Base-by-base conservation (phyloP, 1,284 basidiomycete species). In the Earliella scabrosa region DNA sequence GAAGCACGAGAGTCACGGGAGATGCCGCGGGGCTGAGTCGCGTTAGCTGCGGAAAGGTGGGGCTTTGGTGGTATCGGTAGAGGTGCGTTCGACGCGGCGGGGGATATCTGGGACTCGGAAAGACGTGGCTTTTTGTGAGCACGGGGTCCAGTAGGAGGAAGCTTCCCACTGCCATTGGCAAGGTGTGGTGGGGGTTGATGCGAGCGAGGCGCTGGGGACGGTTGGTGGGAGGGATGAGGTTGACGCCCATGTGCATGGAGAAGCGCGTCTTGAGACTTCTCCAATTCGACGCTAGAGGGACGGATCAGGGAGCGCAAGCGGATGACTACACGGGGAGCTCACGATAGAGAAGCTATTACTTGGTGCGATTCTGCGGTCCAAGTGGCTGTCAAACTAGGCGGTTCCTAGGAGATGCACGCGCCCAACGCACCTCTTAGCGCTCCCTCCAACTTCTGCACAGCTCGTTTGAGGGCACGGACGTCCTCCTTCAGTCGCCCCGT, bases 401-500 rank as follows among this genome's bases (percentile, higher is more conserved):
- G 11, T 31, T 34, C 35, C 34, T 39, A 41, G 48, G 46, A 35
- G 41, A 24, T 41, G 48, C 34, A 61, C 54, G 55, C 63, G 56
- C 54, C 40, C 41, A 40, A 68, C 79, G 58, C 67, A 92, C 90
- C 90, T 82, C 81, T 82, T 39, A 93, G 79, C 55, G 90, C 88
- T 32, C 76, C 76, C 70, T 92, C 87, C 38, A 93, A 74, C 63
- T 82, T 82, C 50, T 78, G 77, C 43, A 92, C 86, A 27, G 85
- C 81, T 61, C 82, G 78, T 40, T 83, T 79, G 54, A 93, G 75
- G 16, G 82, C 82, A 45, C 82, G 81, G 4, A 89, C 89, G 68
- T 93, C 90, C 67, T 93, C 91, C 66, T 91, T 90, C 54, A 92
- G 68, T 65, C 81, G 82, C 2, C 88, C 88, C 0, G 87, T 88